Base-by-base conservation (phyloP, 805 yeast genomes). In the Jamesozyma jinghongensis region DNA sequence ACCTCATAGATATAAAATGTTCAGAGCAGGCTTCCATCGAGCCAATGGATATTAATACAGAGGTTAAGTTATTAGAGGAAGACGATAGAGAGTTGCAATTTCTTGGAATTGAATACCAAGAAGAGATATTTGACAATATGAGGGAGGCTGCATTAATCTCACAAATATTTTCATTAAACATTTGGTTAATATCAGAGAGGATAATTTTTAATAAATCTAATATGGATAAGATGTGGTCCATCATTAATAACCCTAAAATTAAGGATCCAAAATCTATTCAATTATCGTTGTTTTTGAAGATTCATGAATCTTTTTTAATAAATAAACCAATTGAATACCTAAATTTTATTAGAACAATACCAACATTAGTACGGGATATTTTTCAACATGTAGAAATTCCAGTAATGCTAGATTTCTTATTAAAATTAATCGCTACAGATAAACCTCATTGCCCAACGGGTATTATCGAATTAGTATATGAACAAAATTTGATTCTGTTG, bases 351-450 rank as follows among this genome's bases (percentile, higher is more conserved):
- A 49, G 68, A 34, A 36, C 54, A 12, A 40, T 81, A 61, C 82
- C 77, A 40, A 81, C 80, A 66, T 46, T 76, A 62, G 65, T 77
- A 6, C 70, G 69, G 34, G 90, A 84, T 54, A 74, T 92, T 54
- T 46, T 68, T 18, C 70, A 75, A 37, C 95, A 88, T 61, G 75
- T 90, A 39, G 92, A 86, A 51, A 83, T 88, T 36, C 94, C 97
- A 1, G 79, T 92, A 40, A 62, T 92, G 41, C 86, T 88, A 85
- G 98, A 92, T 61, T 84, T 88, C 50, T 69, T 92, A 44, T 69
- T 92, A 37, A 81, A 90, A 59, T 74, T 92, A 31, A 85, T 92
- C 26, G 86, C 94, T 40, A 85, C 97, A 0, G 98, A 92, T 63
- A 88, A 85, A 59, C 77, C 83, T 1, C 94, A 85, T 51, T 72